Evolutionary conservation across 208 protist species (phyloP).

Genomic region (Leishmania tarentolae): DNA sequence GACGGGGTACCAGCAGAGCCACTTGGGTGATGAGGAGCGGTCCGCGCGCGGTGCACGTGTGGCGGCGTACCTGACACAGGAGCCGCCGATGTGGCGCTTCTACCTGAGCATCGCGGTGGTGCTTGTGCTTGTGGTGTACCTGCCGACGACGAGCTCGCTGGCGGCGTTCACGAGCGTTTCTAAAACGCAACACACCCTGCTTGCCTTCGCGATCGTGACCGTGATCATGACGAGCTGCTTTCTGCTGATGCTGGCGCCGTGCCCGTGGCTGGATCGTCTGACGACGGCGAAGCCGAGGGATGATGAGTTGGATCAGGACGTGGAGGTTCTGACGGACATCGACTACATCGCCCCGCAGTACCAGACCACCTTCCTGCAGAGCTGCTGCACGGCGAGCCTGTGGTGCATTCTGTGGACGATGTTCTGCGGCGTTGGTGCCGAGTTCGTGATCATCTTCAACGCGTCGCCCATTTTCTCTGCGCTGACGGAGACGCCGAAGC

Average conservation of each 20-base stretch:
- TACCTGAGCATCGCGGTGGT: constrained; percentile 48
- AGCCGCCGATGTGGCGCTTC: constrained; percentile 61
- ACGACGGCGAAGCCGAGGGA: not conserved
- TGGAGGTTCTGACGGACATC: constrained; percentile 37
- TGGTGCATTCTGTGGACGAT: constrained; percentile 62
- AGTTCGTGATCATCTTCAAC: constrained; percentile 75
- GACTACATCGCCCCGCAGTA: constrained; percentile 75
- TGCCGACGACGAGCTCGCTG: constrained; percentile 53
- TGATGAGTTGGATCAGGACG: not conserved
- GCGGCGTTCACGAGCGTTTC: constrained; percentile 34
- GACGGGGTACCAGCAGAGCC: constrained; percentile 42
- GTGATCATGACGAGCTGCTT: constrained; percentile 27
- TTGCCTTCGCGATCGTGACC: constrained; percentile 45
- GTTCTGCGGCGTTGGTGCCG: constrained; percentile 50
- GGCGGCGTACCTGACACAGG: constrained; percentile 53
- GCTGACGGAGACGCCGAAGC: constrained; percentile 24
- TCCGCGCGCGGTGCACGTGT: constrained; percentile 13
- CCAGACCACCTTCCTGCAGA: constrained; percentile 58
- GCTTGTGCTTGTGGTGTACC: constrained; percentile 55
- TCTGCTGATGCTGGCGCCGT: constrained; percentile 31
- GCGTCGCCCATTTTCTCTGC: constrained; percentile 52
- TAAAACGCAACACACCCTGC: not conserved
- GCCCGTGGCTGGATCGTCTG: constrained; percentile 16
- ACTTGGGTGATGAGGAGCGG: constrained; percentile 33
- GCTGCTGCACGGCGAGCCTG: constrained; percentile 42